Percentiles rank a stretch among this genome's conserved stretches.
Conservation (phyloP, 805 yeast species). For the Starmera quercuum region DNA sequence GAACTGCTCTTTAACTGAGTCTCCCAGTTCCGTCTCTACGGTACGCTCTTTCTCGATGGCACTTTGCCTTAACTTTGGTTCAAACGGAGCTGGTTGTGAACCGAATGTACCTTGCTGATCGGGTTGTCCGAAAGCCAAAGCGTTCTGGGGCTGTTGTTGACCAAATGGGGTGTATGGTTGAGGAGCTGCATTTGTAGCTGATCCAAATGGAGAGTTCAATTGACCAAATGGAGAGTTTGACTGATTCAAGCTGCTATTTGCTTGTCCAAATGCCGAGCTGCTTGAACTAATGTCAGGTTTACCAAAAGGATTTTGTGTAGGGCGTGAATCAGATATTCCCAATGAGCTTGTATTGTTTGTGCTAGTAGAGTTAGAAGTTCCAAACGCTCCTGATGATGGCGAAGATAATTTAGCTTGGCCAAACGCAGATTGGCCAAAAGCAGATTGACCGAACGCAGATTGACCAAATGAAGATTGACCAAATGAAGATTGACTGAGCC, state of each 20-base stretch:
- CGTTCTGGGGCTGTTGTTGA: not conserved
- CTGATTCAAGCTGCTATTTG: too few relatives aligned
- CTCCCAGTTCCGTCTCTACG: slow-evolving; percentile 32
- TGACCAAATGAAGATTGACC: slow-evolving; percentile 18
- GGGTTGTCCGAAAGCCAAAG: not conserved
- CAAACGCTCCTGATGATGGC: not conserved
- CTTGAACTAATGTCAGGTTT: too few relatives aligned
- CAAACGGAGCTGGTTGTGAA: not conserved
- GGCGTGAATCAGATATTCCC: too few relatives aligned
- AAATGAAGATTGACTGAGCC: slow-evolving; percentile 3
- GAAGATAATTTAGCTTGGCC: not conserved
- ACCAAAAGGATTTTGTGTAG: too few relatives aligned
- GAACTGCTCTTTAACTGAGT: slow-evolving; percentile 39
- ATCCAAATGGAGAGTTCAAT: slow-evolving; percentile 2
- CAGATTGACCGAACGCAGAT: slow-evolving; percentile 1
- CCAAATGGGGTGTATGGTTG: slow-evolving; percentile 4
- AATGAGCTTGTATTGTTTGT: too few relatives aligned
- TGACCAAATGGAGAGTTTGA: too few relatives aligned
- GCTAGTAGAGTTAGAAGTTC: not conserved
- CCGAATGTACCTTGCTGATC: not conserved
- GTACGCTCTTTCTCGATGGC: slow-evolving; percentile 21
- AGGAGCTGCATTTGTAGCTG: not conserved
- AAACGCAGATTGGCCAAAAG: not conserved
- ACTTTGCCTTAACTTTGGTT: slow-evolving; percentile 26
- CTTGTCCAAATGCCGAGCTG: too few relatives aligned